Evolutionary conservation across 2,329 filamentous ascomycete species (phyloP).

Genomic region (Pestalotiopsis sp.): DNA sequence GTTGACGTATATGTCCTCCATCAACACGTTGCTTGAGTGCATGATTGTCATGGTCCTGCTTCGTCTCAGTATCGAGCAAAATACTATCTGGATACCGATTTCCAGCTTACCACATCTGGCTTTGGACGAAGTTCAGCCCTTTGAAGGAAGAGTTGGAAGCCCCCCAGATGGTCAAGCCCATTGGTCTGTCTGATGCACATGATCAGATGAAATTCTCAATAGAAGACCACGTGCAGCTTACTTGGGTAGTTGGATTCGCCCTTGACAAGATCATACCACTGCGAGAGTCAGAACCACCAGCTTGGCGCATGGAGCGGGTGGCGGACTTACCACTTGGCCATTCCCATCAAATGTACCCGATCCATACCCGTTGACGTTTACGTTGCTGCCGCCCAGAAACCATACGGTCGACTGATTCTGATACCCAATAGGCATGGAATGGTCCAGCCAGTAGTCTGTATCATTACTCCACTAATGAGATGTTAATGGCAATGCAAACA

Average conservation of each 20-base stretch:
- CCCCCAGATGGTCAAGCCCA: slow-evolving; percentile 50
- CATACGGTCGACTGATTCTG: slow-evolving; percentile 60
- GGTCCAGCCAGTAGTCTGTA: slow-evolving; percentile 49
- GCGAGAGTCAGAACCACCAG: slow-evolving; percentile 33
- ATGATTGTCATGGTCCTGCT: slow-evolving; percentile 53
- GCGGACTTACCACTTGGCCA: slow-evolving; percentile 33
- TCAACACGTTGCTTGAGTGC: slow-evolving; percentile 45
- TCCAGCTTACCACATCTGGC: slow-evolving; percentile 55
- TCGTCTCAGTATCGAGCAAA: not conserved
- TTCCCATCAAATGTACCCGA: slow-evolving; percentile 61
- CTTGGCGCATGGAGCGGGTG: not conserved
- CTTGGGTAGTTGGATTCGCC: slow-evolving; percentile 44
- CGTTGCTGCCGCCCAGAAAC: slow-evolving; percentile 55
- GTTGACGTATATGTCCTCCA: slow-evolving; percentile 57
- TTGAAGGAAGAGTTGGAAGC: slow-evolving; percentile 51
- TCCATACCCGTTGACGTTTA: slow-evolving; percentile 52
- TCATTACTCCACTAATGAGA: slow-evolving; percentile 1
- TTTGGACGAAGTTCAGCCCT: slow-evolving; percentile 54
- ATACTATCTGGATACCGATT: not conserved
- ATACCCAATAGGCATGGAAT: slow-evolving; percentile 53
- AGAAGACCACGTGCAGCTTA: slow-evolving; percentile 35
- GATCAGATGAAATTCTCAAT: not conserved
- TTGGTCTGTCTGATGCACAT: not conserved
- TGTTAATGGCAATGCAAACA: slow-evolving; percentile 26
- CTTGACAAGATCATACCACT: slow-evolving; percentile 58